Base-by-base conservation (phyloP, 345 rosid genomes). In the Dipteronia dyeriana region DNA sequence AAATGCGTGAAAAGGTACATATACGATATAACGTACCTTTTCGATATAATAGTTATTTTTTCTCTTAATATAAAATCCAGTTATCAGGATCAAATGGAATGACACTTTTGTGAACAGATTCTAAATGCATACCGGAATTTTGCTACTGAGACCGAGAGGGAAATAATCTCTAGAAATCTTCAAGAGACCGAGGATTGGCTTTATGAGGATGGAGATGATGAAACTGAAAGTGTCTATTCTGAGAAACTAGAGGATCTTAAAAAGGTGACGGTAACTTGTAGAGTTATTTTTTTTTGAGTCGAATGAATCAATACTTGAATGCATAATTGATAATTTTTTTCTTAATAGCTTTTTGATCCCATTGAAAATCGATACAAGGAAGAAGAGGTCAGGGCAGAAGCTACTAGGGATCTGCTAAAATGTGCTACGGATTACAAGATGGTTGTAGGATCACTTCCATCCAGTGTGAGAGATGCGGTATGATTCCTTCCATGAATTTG, bases 101-200 rank as follows among this genome's bases (percentile, higher is more conserved):
- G 38, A 75, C 71, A 34, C n/a, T 66, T 34, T 22, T 75, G n/a
- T 47, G 71, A 49, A 63, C 75, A 92, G 97, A 86, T 92, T 84
- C 76, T 86, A 62, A 90, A 88, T 83, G 84, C 83, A 19, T 91
- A 91, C 63, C 83, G 85, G 73, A 85, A 80, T 84, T 87, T 87
- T 78, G 88, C 92, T 13, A 83, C 86, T 4, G 92, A 86, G 72
- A 74, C 70, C 60, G 95, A 91, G 82, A 86, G 89, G 76, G 91
- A 92, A 79, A 83, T 61, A 68, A 87, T 91, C 51, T 89, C 89
- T 77, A 81, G 61, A 81, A 88, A 82, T 79, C 94, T 92, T 57
- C 90, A 83, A 62, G 88, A 92, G 86, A 91, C 92, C 63, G 94
- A 88, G 78, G 92, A 92, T n/a, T 92, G 95, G 97, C 90, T 92